Percentiles rank a stretch among this genome's conserved stretches.
These are phyloP conservation scores for Handroanthus guayacan DNA, from an alignment of 257 asterid species.

Conservation along the genomic window DNA sequence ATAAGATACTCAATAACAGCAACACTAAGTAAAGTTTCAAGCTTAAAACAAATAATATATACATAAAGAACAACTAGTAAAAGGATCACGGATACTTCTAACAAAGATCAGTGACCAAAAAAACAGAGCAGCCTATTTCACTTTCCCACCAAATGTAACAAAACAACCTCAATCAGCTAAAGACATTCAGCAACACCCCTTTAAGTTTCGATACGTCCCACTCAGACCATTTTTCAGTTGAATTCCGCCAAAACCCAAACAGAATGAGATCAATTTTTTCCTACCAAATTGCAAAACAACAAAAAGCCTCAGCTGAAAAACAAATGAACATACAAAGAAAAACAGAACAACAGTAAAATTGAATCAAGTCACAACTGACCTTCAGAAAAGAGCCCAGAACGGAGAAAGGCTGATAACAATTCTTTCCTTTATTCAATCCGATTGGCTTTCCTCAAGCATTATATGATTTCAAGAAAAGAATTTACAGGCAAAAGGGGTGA, in stretches of 20 bases:
- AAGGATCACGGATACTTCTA: constrained; percentile 32
- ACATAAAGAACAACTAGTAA: constrained; percentile 3
- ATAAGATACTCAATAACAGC: constrained; percentile 23
- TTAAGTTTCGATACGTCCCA: not conserved
- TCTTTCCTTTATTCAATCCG: constrained; percentile 31
- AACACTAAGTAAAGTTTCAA: constrained; percentile 16
- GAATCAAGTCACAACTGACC: constrained; percentile 40
- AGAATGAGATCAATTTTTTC: not conserved
- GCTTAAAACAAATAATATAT: constrained; percentile 10
- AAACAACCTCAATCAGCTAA: constrained; percentile 37
- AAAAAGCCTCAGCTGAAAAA: not conserved
- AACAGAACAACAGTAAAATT: not conserved
- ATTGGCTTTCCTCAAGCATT: constrained; percentile 38
- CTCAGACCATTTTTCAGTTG: constrained; percentile 29
- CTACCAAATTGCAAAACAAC: constrained; percentile 10
- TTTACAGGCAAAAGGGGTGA: constrained; percentile 8
- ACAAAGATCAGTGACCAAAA: constrained; percentile 28
- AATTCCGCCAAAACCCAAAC: constrained; percentile 39
- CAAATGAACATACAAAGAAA: not conserved
- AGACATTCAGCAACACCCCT: constrained; percentile 25
- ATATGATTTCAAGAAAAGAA: constrained; percentile 26
- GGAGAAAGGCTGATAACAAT: constrained; percentile 29
- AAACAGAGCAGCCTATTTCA: constrained; percentile 21
- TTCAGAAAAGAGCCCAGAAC: constrained; percentile 38
- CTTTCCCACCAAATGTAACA: constrained; percentile 17